A percentile compares a stretch with the other conserved stretches of the same genome.
Evolutionary conservation across 257 asterid genomes (phyloP).

Genomic region (Agastache rugosa): DNA sequence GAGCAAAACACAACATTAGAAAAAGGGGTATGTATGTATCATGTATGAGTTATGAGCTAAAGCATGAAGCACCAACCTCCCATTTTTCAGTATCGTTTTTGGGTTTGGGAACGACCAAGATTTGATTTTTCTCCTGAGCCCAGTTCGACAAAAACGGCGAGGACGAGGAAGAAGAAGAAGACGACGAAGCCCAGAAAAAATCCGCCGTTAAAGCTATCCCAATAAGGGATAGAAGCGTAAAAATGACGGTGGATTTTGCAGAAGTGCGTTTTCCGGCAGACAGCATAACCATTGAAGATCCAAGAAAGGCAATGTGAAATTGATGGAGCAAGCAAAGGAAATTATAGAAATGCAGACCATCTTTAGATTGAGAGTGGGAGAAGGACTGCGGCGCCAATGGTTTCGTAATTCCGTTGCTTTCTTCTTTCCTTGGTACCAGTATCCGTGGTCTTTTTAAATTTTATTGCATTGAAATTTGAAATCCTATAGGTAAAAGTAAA

Average conservation of each 20-base stretch:
- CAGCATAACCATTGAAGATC: constrained; percentile 40
- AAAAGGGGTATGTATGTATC: no score
- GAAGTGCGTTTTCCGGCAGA: constrained; percentile 51
- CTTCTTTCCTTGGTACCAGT: not conserved
- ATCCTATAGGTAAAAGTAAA: no score
- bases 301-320: constrained; percentile 16
- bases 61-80: constrained; percentile 40
- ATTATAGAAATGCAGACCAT: not conserved
- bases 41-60: not conserved
- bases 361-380: not conserved
- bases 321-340: constrained; percentile 25
- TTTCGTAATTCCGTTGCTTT: constrained; percentile 42
- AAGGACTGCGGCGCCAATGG: constrained; percentile 68
- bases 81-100: constrained; percentile 13
- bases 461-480: no score
- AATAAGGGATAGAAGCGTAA: constrained; percentile 48
- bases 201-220: constrained; percentile 52
- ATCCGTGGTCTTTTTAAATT: no score
- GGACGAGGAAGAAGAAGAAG: constrained; percentile 48
- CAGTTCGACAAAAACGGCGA: constrained; percentile 45
- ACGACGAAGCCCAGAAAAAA: constrained; percentile 53
- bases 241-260: constrained; percentile 52
- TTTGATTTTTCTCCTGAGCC: constrained; percentile 35
- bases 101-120: constrained; percentile 39
- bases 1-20: not conserved